phyloP scores from a whole-genome alignment of 2,329 filamentous ascomycete species.

The Pseudocercospora eumusae region DNA sequence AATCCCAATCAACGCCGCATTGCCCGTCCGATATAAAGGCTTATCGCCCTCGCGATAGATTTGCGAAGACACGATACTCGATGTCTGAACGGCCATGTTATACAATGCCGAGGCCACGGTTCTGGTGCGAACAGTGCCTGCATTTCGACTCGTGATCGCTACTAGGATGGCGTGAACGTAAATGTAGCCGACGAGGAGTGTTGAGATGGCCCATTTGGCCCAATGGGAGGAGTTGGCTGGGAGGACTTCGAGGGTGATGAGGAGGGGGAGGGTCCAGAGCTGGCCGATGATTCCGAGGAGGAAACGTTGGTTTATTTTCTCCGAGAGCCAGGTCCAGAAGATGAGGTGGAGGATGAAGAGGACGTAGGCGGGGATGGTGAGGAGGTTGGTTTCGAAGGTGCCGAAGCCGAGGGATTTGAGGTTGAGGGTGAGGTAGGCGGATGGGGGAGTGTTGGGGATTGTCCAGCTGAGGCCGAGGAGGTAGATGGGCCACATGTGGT shows the following conservation, averaged over 20 bases:
- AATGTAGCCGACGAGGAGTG: slow-evolving; percentile 44
- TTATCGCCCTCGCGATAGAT: slow-evolving; percentile 60
- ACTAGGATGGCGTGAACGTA: slow-evolving; percentile 61
- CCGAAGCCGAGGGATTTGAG: slow-evolving; percentile 45
- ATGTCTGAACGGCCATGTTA: slow-evolving; percentile 53
- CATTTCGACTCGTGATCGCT: slow-evolving; percentile 63
- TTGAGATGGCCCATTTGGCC: slow-evolving; percentile 44
- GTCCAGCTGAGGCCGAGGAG: slow-evolving; percentile 25
- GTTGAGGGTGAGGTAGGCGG: slow-evolving; percentile 44
- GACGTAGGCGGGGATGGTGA: slow-evolving; percentile 48
- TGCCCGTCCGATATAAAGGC: slow-evolving; percentile 57
- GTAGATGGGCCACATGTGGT: slow-evolving; percentile 26
- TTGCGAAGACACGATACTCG: slow-evolving; percentile 40
- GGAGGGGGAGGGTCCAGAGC: slow-evolving; percentile 46
- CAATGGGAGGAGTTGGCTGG: slow-evolving; percentile 39
- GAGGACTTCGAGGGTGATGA: slow-evolving; percentile 43
- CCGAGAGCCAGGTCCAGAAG: slow-evolving; percentile 51
- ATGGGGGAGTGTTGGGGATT: slow-evolving; percentile 42
- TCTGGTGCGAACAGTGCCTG: slow-evolving; percentile 61
- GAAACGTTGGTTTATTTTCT: slow-evolving; percentile 55
- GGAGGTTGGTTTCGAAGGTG: slow-evolving; percentile 47
- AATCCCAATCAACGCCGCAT: slow-evolving; percentile 55
- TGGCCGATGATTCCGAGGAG: slow-evolving; percentile 49
- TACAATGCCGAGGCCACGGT: slow-evolving; percentile 66
- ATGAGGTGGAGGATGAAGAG: slow-evolving; percentile 56